phyloP scores from a whole-genome alignment of 106 monocot species.

The Dendrobium huoshanense region DNA sequence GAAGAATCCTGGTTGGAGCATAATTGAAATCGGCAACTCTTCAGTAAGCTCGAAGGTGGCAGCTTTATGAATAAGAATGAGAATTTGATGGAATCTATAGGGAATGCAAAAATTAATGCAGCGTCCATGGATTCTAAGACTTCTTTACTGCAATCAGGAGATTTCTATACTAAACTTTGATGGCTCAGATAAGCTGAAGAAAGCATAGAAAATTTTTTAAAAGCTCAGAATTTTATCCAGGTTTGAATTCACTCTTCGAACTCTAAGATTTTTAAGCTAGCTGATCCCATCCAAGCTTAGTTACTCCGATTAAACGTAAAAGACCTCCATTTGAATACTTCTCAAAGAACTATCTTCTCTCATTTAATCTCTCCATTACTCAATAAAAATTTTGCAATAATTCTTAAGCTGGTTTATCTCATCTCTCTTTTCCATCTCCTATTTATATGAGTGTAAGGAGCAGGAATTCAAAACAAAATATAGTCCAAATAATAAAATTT shows the following conservation, averaged over 20 bases:
- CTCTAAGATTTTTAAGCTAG: background rate
- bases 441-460: too few relatives aligned
- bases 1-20: slow-evolving; percentile 37
- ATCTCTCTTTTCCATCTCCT: too few relatives aligned
- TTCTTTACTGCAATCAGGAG: background rate
- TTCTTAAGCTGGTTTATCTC: too few relatives aligned
- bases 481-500: too few relatives aligned
- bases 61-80: background rate
- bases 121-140: background rate
- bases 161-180: background rate
- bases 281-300: background rate
- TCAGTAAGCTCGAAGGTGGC: background rate
- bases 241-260: background rate
- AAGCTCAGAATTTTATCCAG: background rate
- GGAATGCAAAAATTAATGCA: background rate
- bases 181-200: background rate
- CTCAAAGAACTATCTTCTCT: too few relatives aligned
- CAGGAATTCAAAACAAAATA: too few relatives aligned
- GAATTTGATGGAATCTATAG: background rate
- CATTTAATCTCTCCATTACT: too few relatives aligned
- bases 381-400: too few relatives aligned
- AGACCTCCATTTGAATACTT: too few relatives aligned
- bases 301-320: background rate
- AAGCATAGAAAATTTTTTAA: background rate
- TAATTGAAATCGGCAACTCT: slow-evolving; percentile 14